Evolutionary conservation across 495 filamentous ascomycete genomes (phyloP).

Genomic region (Penicillium cosmopolitanum): DNA sequence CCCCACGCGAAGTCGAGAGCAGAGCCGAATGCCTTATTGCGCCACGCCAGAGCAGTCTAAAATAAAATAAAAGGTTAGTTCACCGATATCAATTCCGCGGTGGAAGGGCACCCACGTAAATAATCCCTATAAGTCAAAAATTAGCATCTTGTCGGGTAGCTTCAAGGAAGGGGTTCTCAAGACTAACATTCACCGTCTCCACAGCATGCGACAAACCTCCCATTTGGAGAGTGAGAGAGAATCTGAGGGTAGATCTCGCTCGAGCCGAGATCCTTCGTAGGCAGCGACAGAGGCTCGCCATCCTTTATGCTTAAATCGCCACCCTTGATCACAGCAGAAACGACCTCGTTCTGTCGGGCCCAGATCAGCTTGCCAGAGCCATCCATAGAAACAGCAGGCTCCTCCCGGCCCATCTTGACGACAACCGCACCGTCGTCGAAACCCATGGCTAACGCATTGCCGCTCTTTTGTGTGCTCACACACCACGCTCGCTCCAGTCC

Average conservation of each 20-base stretch:
- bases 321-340: constrained; percentile 93
- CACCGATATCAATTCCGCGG: not conserved
- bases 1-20: constrained; percentile 98
- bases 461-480: constrained; percentile 90
- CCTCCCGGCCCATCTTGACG: constrained; percentile 95
- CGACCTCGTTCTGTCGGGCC: constrained; percentile 91
- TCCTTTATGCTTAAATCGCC: constrained; percentile 84
- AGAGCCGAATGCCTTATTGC: constrained; percentile 96
- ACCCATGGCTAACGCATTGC: constrained; percentile 91
- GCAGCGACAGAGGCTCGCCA: constrained; percentile 78
- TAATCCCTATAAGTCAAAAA: constrained; percentile 1
- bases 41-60: constrained; percentile 95
- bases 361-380: constrained; percentile 92
- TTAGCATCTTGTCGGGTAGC: not conserved
- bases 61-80: constrained; percentile 54
- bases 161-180: not conserved
- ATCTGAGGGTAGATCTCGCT: constrained; percentile 98
- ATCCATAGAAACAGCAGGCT: constrained; percentile 98
- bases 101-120: not conserved
- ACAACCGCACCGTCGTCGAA: constrained; percentile 99
- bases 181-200: constrained; percentile 90
- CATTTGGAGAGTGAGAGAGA: constrained; percentile 93
- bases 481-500: constrained; percentile 97
- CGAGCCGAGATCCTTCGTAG: constrained; percentile 90
- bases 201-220: constrained; percentile 94